Base-by-base conservation (phyloP, 805 yeast species). In the Candida argentea region DNA sequence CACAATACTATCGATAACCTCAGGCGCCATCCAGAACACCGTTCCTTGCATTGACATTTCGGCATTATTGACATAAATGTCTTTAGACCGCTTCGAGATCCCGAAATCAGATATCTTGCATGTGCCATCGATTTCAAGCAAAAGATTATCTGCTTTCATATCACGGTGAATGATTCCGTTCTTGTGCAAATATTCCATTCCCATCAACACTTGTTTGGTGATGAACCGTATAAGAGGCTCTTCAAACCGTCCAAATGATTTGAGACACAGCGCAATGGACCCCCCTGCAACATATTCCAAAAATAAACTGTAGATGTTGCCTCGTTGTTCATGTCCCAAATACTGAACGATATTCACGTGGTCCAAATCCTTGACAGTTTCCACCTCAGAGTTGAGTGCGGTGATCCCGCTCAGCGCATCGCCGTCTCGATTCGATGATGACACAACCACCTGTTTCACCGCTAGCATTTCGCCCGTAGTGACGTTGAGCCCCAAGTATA, bases 11-110 rank as follows among this genome's bases (percentile, higher is more conserved):
- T 86, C 89, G 28, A 91, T 86, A 38, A 93, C 95, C 48, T 91
- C 99, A 0, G 99, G 99, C 1, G 99, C 99, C 98, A 91, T 91
- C 98, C 98, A 91, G 52, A 87, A 91, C 1, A 93, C 85, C 0
- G 98, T 87, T 14, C 99, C 99, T 54, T 93, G 95, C 94, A 84
- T 85, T 8, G 96, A 87, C 94, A 87, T 83, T 31, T 85, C 95
- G 4, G 95, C 85, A 43, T 84, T 76, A 50, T 91, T 86, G 17
- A 82, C 76, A 50, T 91, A 89, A 14, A 89, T 83, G 48, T 91
- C 87, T 29, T 54, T 46, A 1, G 64, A 56, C 44, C 76, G 73
- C 50, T 85, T 87, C 23, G 96, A 86, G 29, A 91, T 91, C 25
- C 98, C 98, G 58, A 91, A 91, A 53, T 91, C 98, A 9, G 94